A percentile compares a stretch with the other conserved stretches of the same genome.
Conservation (phyloP, 768 basidiomycete genomes). For the Mycena floridula region DNA sequence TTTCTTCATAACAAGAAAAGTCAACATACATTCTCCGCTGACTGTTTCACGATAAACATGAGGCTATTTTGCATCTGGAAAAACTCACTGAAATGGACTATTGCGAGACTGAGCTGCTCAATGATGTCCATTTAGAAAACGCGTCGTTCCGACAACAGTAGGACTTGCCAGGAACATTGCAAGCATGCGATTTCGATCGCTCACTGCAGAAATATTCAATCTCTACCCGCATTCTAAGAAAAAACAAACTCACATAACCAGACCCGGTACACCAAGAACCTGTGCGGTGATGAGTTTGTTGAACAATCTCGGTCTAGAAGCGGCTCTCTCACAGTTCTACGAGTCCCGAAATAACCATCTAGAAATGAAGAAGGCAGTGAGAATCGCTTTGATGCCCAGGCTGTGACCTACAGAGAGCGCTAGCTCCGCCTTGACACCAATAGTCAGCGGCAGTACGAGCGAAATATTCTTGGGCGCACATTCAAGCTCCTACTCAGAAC, state of each 20-base stretch:
- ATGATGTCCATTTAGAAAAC: background rate
- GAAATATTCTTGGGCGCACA: slow-evolving; percentile 8
- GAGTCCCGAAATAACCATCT: slow-evolving; percentile 29
- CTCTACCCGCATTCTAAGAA: too few relatives aligned
- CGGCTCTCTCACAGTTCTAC: slow-evolving; percentile 21
- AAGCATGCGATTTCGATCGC: too few relatives aligned
- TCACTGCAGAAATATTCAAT: too few relatives aligned
- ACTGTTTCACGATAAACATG: slow-evolving; percentile 11
- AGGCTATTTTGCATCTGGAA: background rate
- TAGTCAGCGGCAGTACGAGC: background rate
- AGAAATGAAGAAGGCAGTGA: background rate
- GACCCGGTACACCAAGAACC: slow-evolving; percentile 25
- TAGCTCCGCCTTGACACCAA: slow-evolving; percentile 18
- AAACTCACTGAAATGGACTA: slow-evolving; percentile 22
- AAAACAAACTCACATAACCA: slow-evolving; percentile 18
- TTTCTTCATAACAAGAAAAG: background rate
- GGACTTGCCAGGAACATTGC: too few relatives aligned
- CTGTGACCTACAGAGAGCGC: slow-evolving; percentile 18
- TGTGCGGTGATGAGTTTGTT: slow-evolving; percentile 5
- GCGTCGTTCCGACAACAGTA: too few relatives aligned
- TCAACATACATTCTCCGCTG: slow-evolving; percentile 21
- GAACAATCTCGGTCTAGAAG: too few relatives aligned
- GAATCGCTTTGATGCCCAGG: background rate
- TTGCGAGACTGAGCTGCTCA: slow-evolving; percentile 16
- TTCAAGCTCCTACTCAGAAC: slow-evolving; percentile 23